Base-by-base conservation (phyloP, 495 filamentous ascomycete species). In the Neurospora pannonica region DNA sequence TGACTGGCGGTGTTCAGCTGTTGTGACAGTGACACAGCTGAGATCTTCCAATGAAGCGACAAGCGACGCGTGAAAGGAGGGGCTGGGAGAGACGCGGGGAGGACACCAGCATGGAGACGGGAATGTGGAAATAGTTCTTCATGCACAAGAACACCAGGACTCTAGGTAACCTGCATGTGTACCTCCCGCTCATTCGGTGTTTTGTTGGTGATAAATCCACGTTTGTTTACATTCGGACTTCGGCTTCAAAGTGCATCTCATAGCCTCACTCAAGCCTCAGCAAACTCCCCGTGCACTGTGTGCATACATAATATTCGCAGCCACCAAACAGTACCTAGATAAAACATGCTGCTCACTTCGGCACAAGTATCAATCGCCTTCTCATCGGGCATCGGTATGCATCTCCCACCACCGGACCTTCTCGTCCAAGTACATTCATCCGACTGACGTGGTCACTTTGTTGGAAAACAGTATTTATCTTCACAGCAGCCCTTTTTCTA, bases 301-400 rank as follows among this genome's bases (percentile, higher is more conserved):
- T 24, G 46, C 21, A 54, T 15, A 21, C 19, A 19, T 9, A 15
- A 3, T 39, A 46, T 1, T n/a, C 7, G 21, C 43, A 48, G 43
- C n/a, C 54, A 31, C 13, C 13, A 67, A 36, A 19, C 15, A 67
- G 5, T 31, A 17, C 24, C 5, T 54, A 70, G 9, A 28, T 54
- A 71, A 21, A 74, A 43, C 39, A 85, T 88, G 84, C 79, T 89
- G 36, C 82, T 89, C 72, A 88, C 86, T 60, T 87, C 86, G 8
- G 79, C 81, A 17, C 86, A 88, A 80, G 87, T 87, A 38, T 88
- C 86, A 43, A 76, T 88, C 70, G 80, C 85, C 62, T 79, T 87
- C 24, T 85, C 87, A 38, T 85, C 84, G 11, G 77, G 80, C 75
- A 82, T 88, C 72, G 80, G 87, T 89, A 84, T 60, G 81, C 71